Evolutionary conservation across 2,329 filamentous ascomycete genomes (phyloP).

Genomic region (Stenocarpella maydis): DNA sequence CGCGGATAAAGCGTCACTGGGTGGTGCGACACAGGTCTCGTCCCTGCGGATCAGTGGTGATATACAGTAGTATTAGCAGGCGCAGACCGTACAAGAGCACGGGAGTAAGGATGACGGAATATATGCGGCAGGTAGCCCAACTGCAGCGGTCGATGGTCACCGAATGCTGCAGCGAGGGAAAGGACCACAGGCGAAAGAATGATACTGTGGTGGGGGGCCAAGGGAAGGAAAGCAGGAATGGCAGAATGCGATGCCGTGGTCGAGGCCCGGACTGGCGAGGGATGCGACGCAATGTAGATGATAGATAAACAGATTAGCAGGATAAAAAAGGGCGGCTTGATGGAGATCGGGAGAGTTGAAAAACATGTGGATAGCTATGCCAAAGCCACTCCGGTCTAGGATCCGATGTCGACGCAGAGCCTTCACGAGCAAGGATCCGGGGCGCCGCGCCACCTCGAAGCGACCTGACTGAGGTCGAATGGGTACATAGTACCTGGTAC

Average conservation of each 20-base stretch:
- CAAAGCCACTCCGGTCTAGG: constrained; percentile 20
- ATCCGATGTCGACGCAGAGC: constrained; percentile 28
- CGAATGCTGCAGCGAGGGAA: not conserved
- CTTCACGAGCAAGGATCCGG: constrained; percentile 24
- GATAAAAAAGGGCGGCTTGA: not conserved
- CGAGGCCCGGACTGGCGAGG: constrained; percentile 3
- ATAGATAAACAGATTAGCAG: constrained; percentile 13
- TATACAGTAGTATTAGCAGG: not conserved
- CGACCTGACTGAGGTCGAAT: not conserved
- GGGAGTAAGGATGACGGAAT: constrained; percentile 18
- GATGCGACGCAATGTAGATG: constrained; percentile 4
- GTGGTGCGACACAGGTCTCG: not conserved
- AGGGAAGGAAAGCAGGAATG: constrained; percentile 15
- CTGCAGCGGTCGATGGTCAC: constrained; percentile 10
- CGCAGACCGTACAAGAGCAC: not conserved
- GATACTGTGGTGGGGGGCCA: not conserved
- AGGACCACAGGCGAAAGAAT: not conserved
- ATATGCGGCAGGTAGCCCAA: constrained; percentile 10
- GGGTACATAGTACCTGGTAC: not conserved
- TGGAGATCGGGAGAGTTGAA: constrained; percentile 15
- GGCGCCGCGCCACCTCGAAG: constrained; percentile 21
- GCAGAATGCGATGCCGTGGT: constrained; percentile 10
- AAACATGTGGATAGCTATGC: constrained; percentile 33
- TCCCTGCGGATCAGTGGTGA: not conserved
- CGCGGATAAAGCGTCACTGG: not conserved